phyloP scores from a whole-genome alignment of 2,329 filamentous ascomycete genomes.

The Helotiales sp. region DNA sequence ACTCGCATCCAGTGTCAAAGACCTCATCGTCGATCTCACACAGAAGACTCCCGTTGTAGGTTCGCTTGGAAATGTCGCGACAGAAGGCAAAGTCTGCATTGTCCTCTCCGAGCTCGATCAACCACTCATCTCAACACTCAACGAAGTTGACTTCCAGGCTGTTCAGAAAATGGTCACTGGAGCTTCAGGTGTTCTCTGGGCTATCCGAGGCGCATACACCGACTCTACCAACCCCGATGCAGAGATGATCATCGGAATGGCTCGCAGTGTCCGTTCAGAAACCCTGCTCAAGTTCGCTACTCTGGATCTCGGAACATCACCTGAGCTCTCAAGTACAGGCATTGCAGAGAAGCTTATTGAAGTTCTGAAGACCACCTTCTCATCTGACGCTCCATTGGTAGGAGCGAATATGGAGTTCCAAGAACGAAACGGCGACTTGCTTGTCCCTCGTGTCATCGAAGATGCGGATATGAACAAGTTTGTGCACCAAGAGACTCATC shows the following conservation, averaged over 20 bases:
- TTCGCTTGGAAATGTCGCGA: conserved; percentile 40
- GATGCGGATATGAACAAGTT: conserved; percentile 44
- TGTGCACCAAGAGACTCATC: conserved; percentile 51
- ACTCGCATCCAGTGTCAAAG: conserved; percentile 45
- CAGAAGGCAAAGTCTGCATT: conserved; percentile 46
- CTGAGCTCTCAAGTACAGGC: conserved; percentile 45
- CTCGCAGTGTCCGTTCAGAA: conserved; percentile 39
- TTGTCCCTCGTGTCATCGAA: conserved; percentile 32
- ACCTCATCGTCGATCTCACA: conserved; percentile 43
- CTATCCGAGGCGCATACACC: conserved; percentile 51
- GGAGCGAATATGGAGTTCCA: conserved; percentile 36
- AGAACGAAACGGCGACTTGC: conserved; percentile 38
- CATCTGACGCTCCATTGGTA: neutral
- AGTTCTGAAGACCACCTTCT: conserved; percentile 32
- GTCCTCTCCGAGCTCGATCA: conserved; percentile 53
- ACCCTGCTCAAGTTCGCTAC: conserved; percentile 36
- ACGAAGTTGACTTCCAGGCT: conserved; percentile 45
- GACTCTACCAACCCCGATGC: conserved; percentile 36
- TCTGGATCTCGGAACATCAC: conserved; percentile 30
- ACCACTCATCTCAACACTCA: conserved; percentile 48
- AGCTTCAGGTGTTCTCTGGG: conserved; percentile 53
- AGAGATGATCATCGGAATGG: conserved; percentile 38
- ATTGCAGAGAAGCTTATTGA: conserved; percentile 26
- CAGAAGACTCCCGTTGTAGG: conserved; percentile 44
- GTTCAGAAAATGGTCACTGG: conserved; percentile 49